Conservation (phyloP, 805 yeast genomes). For the Saturnispora diversa region DNA sequence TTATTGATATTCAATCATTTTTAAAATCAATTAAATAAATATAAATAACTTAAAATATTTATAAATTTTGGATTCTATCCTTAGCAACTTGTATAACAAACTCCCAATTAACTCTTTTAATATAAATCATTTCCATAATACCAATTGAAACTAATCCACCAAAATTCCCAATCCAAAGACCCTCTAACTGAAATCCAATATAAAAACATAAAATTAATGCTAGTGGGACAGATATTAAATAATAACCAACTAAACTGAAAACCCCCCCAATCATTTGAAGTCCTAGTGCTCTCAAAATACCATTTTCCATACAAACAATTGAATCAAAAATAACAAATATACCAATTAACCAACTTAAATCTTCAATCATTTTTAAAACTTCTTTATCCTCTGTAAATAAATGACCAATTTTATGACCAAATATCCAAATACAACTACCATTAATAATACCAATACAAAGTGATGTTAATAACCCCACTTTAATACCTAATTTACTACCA, state of each 20-base stretch:
- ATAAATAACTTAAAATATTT: not conserved
- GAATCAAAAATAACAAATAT: conserved; percentile 63
- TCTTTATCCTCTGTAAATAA: conserved; percentile 56
- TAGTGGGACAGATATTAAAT: conserved; percentile 60
- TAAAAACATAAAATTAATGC: conserved; percentile 52
- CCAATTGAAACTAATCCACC: conserved; percentile 53
- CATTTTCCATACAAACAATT: conserved; percentile 62
- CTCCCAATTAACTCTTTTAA: conserved; percentile 47
- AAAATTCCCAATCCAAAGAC: conserved; percentile 72
- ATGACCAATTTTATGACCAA: conserved; percentile 42
- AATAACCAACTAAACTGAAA: conserved; percentile 63
- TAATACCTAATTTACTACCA: conserved; percentile 33
- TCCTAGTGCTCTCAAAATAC: conserved; percentile 69
- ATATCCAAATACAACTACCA: conserved; percentile 36
- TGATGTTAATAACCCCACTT: conserved; percentile 33
- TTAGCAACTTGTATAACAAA: conserved; percentile 27
- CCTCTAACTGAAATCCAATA: conserved; percentile 41
- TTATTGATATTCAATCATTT: conserved; percentile 12
- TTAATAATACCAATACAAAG: conserved; percentile 32
- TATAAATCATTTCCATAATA: conserved; percentile 38
- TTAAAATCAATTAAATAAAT: conserved; percentile 2
- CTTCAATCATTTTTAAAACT: conserved; percentile 45
- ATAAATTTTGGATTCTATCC: conserved; percentile 2
- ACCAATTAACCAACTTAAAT: conserved; percentile 57
- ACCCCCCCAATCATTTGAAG: conserved; percentile 65